These are phyloP conservation scores for Mitragyna speciosa DNA, from an alignment of 257 asterid genomes.

Conservation along the genomic window DNA sequence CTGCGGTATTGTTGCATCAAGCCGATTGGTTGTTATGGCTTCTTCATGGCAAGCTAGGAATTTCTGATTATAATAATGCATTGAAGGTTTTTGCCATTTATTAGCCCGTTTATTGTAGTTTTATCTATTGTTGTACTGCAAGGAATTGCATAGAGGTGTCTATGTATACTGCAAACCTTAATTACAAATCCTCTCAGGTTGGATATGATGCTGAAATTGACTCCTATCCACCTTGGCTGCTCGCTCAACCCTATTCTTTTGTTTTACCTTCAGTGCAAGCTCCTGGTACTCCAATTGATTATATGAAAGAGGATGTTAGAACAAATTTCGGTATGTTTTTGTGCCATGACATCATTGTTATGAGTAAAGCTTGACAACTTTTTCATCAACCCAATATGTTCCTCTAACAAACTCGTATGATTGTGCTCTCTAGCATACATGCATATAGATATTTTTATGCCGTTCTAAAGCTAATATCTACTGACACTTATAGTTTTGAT, in stretches of 20 bases:
- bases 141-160: not conserved
- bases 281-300: constrained; percentile 76
- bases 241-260: constrained; percentile 64
- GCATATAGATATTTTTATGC: not conserved
- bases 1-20: constrained; percentile 77
- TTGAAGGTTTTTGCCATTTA: constrained; percentile 53
- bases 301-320: constrained; percentile 59
- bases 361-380: not conserved
- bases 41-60: constrained; percentile 85
- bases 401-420: not conserved
- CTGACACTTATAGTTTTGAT: not conserved
- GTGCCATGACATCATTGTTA: not conserved
- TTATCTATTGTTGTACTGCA: not conserved
- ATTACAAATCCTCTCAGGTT: constrained; percentile 41
- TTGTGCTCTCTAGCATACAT: not conserved
- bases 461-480: too few relatives aligned
- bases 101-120: not conserved
- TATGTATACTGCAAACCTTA: not conserved
- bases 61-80: constrained; percentile 89
- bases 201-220: constrained; percentile 91
- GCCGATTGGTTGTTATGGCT: constrained; percentile 94
- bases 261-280: constrained; percentile 67
- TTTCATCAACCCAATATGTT: not conserved
- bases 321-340: constrained; percentile 48
- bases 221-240: constrained; percentile 77